phyloP scores from a whole-genome alignment of 306 rosid genomes.

The Morella rubra region DNA sequence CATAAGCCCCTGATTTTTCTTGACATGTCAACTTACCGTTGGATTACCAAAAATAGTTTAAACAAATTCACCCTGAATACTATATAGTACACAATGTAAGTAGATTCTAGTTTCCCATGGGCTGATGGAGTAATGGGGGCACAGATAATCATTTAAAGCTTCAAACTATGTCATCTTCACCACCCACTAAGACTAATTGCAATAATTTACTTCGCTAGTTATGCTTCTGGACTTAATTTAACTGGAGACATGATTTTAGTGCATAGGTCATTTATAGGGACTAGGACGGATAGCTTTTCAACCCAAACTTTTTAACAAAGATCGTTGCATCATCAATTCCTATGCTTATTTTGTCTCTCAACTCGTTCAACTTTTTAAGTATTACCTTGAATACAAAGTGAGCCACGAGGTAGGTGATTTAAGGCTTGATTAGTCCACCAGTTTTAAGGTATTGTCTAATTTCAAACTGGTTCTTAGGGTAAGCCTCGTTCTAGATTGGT shows the following conservation, averaged over 20 bases:
- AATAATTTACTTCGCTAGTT: too few relatives aligned
- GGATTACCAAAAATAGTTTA: neutral
- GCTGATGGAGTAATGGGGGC: neutral
- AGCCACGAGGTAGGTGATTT: conserved; percentile 9
- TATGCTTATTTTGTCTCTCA: neutral
- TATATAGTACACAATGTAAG: neutral
- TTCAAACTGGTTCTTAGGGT: too few relatives aligned
- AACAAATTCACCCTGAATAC: neutral
- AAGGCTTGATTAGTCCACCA: too few relatives aligned
- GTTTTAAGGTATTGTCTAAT: too few relatives aligned
- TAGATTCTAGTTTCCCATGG: neutral
- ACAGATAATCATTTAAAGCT: conserved; percentile 3
- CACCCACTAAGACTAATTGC: conserved; percentile 33
- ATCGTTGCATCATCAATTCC: conserved; percentile 11
- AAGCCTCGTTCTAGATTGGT: too few relatives aligned
- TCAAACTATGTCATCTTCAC: conserved; percentile 3
- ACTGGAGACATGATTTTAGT: conserved; percentile 20
- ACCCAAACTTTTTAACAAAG: conserved; percentile 4
- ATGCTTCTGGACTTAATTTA: neutral
- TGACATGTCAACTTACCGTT: neutral
- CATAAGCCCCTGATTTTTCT: neutral
- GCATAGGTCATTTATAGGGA: conserved; percentile 23
- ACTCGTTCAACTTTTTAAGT: conserved; percentile 3
- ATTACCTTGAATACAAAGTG: conserved; percentile 10
- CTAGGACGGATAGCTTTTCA: conserved; percentile 12